Evolutionary conservation across 1,139 yeast genomes (phyloP).

Genomic region (Tardiomyces depauwii): DNA sequence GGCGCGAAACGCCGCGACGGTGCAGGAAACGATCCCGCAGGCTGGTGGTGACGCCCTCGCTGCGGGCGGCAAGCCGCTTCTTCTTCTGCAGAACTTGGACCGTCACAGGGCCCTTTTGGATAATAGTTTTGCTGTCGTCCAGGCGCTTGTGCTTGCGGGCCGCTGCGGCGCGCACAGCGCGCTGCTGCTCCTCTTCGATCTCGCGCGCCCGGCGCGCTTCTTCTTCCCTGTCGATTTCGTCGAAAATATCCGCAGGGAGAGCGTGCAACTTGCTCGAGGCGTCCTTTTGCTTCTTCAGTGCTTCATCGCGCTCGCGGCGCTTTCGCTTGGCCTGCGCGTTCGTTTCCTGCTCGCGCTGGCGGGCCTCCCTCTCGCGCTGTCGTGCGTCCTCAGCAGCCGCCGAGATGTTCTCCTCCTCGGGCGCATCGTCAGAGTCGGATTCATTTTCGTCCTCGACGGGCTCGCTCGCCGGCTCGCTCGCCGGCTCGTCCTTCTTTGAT

Average conservation of each 20-base stretch:
- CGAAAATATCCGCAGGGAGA: constrained; percentile 10
- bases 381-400: constrained; percentile 5
- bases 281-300: constrained; percentile 34
- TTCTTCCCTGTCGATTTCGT: constrained; percentile 3
- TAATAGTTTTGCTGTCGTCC: constrained; percentile 10
- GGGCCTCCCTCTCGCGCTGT: not conserved
- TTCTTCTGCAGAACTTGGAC: constrained; percentile 34
- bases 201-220: constrained; percentile 4
- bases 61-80: constrained; percentile 33
- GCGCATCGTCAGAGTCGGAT: constrained; percentile 14
- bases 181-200: not conserved
- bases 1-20: no score
- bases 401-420: constrained; percentile 14
- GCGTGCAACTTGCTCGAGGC: constrained; percentile 1
- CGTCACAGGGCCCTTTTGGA: constrained; percentile 43
- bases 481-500: not conserved
- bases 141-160: constrained; percentile 17
- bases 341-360: not conserved
- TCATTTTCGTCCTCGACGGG: constrained; percentile 1
- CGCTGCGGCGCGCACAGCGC: constrained; percentile 10
- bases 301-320: constrained; percentile 33
- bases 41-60: constrained; percentile 17
- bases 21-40: no score
- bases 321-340: constrained; percentile 21
- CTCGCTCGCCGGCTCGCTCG: no score